Conservation (phyloP, 73 alveolate species). For the Blepharisma japonicum region DNA sequence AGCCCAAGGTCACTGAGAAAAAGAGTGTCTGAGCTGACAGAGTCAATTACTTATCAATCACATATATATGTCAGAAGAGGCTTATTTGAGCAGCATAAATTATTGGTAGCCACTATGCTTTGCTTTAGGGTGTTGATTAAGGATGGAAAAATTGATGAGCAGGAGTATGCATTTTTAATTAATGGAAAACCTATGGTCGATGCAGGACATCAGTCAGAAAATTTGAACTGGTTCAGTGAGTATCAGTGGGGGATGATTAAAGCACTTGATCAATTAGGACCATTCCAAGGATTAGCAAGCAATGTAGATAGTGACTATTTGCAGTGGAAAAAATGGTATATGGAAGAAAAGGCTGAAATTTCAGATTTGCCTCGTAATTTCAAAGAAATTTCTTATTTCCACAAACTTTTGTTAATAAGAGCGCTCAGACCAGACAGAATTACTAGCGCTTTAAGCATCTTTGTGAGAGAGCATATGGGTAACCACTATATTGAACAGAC, state of each 20-base stretch:
- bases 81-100: slow-evolving; percentile 96
- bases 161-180: slow-evolving; percentile 70
- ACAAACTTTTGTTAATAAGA: slow-evolving; percentile 93
- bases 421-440: slow-evolving; percentile 99
- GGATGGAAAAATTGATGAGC: slow-evolving; percentile 80
- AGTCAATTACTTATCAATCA: slow-evolving; percentile 68
- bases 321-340: slow-evolving; percentile 99
- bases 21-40: slow-evolving; percentile 58
- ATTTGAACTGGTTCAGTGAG: slow-evolving; percentile 80
- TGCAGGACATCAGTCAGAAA: slow-evolving; percentile 32
- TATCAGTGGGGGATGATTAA: slow-evolving; percentile 75
- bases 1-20: slow-evolving; percentile 65
- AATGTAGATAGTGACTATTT: slow-evolving; percentile 91
- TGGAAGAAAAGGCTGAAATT: slow-evolving; percentile 99
- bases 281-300: slow-evolving; percentile 56
- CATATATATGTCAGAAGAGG: slow-evolving; percentile 98
- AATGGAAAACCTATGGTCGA: slow-evolving; percentile 71
- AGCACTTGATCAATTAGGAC: slow-evolving; percentile 63
- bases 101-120: slow-evolving; percentile 98
- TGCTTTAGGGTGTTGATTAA: slow-evolving; percentile 87
- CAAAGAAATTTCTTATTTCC: slow-evolving; percentile 90
- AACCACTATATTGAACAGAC: slow-evolving; percentile 91
- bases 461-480: slow-evolving; percentile 86
- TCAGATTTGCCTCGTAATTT: slow-evolving; percentile 98
- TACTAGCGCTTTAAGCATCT: slow-evolving; percentile 93